These are phyloP conservation scores for Myrmaecium sp. DNA, from an alignment of 2,329 filamentous ascomycete genomes.

Conservation along the genomic window DNA sequence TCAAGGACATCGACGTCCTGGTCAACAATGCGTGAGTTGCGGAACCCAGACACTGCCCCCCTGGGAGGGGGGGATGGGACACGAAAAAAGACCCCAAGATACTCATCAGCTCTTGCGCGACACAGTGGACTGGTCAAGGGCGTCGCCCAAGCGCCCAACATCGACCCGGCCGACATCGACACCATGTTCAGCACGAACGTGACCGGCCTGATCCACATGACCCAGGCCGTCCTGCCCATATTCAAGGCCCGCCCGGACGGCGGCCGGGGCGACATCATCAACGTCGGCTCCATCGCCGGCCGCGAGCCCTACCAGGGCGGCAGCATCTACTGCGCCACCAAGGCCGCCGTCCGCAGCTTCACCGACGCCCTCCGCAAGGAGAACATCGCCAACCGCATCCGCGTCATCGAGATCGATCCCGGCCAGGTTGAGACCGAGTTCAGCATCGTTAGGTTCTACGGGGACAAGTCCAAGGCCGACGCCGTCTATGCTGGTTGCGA, in stretches of 20 bases:
- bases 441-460: constrained; percentile 72
- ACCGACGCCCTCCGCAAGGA: constrained; percentile 71
- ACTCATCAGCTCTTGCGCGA: background rate
- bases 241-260: constrained; percentile 55
- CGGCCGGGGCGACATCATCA: constrained; percentile 84
- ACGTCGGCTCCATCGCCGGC: constrained; percentile 83
- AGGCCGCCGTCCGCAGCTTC: constrained; percentile 74
- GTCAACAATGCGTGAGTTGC: constrained; percentile 80
- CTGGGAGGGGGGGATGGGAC: too few species aligned
- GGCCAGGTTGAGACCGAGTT: constrained; percentile 94
- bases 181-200: constrained; percentile 90
- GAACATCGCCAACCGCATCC: constrained; percentile 61
- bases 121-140: constrained; percentile 73
- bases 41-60: background rate
- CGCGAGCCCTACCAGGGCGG: constrained; percentile 73
- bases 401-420: constrained; percentile 78
- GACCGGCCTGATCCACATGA: constrained; percentile 89
- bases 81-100: background rate
- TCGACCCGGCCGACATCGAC: constrained; percentile 64
- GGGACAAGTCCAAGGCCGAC: constrained; percentile 78
- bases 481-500: constrained; percentile 68
- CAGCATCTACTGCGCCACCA: constrained; percentile 84
- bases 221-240: constrained; percentile 71
- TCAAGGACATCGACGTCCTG: constrained; percentile 68
- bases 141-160: constrained; percentile 69